phyloP scores from a whole-genome alignment of 441 rosid species.

The Pelargonium cotyledonis region DNA sequence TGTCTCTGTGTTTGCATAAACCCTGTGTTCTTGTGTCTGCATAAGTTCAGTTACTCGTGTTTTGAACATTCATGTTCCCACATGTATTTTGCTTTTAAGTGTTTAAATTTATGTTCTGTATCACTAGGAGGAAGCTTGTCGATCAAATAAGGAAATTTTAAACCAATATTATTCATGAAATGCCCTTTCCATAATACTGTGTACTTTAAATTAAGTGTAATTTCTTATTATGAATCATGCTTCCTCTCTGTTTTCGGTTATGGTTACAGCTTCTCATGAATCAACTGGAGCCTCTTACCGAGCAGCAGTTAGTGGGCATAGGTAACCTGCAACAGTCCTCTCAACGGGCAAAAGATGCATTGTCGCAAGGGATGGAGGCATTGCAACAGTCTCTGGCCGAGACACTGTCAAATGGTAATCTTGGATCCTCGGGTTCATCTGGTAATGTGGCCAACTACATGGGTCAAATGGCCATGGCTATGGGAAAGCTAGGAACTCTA shows the following conservation, averaged over 20 bases:
- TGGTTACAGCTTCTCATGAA: constrained; percentile 68
- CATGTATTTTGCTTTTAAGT: too few relatives aligned
- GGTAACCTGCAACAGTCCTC: constrained; percentile 88
- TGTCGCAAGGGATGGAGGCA: constrained; percentile 97
- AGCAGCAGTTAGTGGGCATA: constrained; percentile 71
- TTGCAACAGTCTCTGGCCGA: constrained; percentile 89
- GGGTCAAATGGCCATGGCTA: constrained; percentile 99
- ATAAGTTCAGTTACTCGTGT: too few relatives aligned
- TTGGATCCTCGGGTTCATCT: constrained; percentile 78
- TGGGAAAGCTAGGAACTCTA: constrained; percentile 92
- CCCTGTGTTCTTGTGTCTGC: too few relatives aligned
- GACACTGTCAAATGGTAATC: constrained; percentile 78
- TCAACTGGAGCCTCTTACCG: constrained; percentile 88
- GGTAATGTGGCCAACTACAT: constrained; percentile 91
- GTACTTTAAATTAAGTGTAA: not conserved
- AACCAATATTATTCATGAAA: too few relatives aligned
- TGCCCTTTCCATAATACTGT: too few relatives aligned
- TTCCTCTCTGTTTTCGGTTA: not conserved
- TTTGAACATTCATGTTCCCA: too few relatives aligned
- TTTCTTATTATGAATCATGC: not conserved
- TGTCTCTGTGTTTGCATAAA: too few relatives aligned
- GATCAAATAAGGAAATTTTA: too few relatives aligned
- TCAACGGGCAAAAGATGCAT: constrained; percentile 94
- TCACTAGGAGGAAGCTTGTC: too few relatives aligned
- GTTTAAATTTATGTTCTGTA: too few relatives aligned